Evolutionary conservation across 176 grass and related monocot species (phyloP), one percentile per base, ranked within the genome.

Genomic region (Thinopyrum elongatum): DNA sequence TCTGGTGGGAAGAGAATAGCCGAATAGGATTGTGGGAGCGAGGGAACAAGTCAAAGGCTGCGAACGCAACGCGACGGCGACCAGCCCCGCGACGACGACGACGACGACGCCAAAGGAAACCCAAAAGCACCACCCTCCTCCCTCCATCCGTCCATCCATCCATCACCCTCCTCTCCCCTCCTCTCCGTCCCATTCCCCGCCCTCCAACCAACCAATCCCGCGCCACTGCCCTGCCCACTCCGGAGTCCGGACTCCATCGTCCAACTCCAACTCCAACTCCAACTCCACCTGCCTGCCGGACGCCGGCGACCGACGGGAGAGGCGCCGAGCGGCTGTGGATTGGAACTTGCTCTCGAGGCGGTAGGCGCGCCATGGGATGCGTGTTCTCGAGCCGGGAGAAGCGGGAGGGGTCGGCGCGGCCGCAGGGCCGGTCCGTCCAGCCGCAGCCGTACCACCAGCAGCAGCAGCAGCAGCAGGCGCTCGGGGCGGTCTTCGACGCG

Each of bases 351-450:
- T 44, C 3, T 4, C 10, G 3, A 44, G 41, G 0, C 41, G 3
- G 41, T 12, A 44, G 41, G 44, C 12, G 30, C 19, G 27, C 58
- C 67, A 98, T 98, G 95, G 95, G 95, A 13, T 93, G 93, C 89
- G 65, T 91, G 26, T 92, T 86, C 78, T 93, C 91, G 0, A 87
- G 35, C 79, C 11, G 67, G 15, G 78, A 68, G 0, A 58, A 58
- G 10, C 78, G 86, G 60, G 30, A 73, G 35, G 26, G 26, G 26
- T 27, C 47, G 15, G 46, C 29, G 46, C 25, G 10, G 46, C 38
- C 72, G 31, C 6, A 27, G 65, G 21, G 65, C 53, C 29, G 53
- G 19, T 12, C 70, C 22, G 28, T 34, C 14, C 72, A 33, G 39
- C 80, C 80, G 28, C 55, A 58, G 55, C 49, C 49, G 16, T 53